Evolutionary conservation across 2,329 filamentous ascomycete species (phyloP).

Genomic region (Penicillium sp.): DNA sequence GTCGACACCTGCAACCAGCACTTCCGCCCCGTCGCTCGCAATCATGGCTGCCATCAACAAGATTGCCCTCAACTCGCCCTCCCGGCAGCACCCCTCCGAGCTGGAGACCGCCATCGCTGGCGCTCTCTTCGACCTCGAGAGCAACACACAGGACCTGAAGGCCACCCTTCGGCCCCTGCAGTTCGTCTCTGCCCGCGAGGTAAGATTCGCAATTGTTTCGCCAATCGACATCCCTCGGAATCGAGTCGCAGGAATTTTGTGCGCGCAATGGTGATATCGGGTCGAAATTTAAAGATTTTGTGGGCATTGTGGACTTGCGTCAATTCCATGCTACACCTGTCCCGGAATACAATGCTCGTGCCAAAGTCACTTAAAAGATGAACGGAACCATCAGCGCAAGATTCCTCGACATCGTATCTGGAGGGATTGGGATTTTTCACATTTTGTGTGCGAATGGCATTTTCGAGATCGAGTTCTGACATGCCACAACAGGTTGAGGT

Average conservation of each 20-base stretch:
- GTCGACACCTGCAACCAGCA: conserved; percentile 35
- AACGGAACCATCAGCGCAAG: background rate
- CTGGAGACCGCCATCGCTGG: conserved; percentile 95
- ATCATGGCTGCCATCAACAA: conserved; percentile 86
- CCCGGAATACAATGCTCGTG: background rate
- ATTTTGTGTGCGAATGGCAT: conserved; percentile 14
- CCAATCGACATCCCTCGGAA: conserved; percentile 14
- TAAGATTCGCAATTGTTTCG: conserved; percentile 56
- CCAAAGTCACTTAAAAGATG: background rate
- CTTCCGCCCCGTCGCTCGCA: conserved; percentile 45
- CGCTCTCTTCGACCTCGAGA: conserved; percentile 98
- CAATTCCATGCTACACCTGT: conserved; percentile 8
- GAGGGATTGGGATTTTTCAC: conserved; percentile 6
- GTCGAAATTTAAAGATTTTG: conserved; percentile 14
- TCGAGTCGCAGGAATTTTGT: conserved; percentile 18
- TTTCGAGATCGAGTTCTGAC: conserved; percentile 27
- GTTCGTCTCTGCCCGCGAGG: conserved; percentile 98
- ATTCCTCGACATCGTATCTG: conserved; percentile 3
- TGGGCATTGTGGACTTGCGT: conserved; percentile 13
- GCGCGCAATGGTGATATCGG: conserved; percentile 10
- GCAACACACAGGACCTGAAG: conserved; percentile 98
- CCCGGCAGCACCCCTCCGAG: conserved; percentile 93
- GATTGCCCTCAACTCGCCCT: conserved; percentile 96
- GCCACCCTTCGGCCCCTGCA: conserved; percentile 93
- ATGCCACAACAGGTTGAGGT: conserved; percentile 82